Conservation (phyloP, 1,284 basidiomycete species). For the Leccinum angustisporum region DNA sequence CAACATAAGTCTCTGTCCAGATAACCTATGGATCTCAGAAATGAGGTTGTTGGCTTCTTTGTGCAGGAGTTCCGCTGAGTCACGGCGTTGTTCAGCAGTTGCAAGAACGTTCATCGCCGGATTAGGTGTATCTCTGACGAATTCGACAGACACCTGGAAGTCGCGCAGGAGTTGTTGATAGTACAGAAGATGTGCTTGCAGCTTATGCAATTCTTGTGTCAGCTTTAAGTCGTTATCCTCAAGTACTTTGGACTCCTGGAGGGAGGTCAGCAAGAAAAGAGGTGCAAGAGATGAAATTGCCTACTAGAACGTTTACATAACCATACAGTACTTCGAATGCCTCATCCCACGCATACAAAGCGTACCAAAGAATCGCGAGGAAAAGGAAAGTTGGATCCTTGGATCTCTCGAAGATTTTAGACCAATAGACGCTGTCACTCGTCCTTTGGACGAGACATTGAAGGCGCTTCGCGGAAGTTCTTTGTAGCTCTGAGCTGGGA, state of each 20-base stretch:
- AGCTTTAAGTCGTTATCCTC: constrained; percentile 36
- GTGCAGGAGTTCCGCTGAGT: constrained; percentile 34
- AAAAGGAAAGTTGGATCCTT: constrained; percentile 55
- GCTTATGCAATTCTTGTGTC: constrained; percentile 49
- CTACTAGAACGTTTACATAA: constrained; percentile 47
- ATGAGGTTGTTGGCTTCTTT: constrained; percentile 46
- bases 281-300: constrained; percentile 6
- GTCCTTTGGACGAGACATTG: constrained; percentile 37
- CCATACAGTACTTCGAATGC: constrained; percentile 48
- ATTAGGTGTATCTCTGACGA: constrained; percentile 45
- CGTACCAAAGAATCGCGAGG: constrained; percentile 55
- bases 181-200: constrained; percentile 55
- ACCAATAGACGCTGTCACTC: constrained; percentile 51
- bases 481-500: constrained; percentile 29
- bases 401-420: constrained; percentile 46
- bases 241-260: constrained; percentile 47
- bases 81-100: constrained; percentile 14
- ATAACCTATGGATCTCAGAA: constrained; percentile 46
- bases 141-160: constrained; percentile 48
- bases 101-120: constrained; percentile 38
- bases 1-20: constrained; percentile 43
- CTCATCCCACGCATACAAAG: constrained; percentile 59
- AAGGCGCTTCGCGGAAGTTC: constrained; percentile 37
- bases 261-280: not conserved
- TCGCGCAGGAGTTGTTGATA: constrained; percentile 53